phyloP scores from a whole-genome alignment of 805 yeast species.

The Candida easanensis region DNA sequence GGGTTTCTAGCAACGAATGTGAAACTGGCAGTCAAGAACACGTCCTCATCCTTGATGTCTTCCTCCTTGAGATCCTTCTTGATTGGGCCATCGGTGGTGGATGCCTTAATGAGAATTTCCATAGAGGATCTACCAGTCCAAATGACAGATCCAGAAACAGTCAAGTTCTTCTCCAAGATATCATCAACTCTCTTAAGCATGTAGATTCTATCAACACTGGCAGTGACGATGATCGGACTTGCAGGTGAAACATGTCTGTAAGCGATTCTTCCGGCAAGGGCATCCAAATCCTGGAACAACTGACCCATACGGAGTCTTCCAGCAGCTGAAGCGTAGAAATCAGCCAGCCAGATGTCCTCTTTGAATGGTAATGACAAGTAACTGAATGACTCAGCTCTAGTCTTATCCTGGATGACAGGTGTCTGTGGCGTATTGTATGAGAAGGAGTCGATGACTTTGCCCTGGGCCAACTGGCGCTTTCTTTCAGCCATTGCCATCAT shows the following conservation, averaged over 20 bases:
- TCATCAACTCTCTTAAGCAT: slow-evolving; percentile 83
- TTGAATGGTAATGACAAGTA: slow-evolving; percentile 76
- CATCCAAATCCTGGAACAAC: slow-evolving; percentile 89
- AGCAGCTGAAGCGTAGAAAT: slow-evolving; percentile 82
- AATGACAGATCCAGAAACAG: slow-evolving; percentile 86
- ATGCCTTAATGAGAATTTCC: slow-evolving; percentile 92
- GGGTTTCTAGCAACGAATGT: slow-evolving; percentile 97
- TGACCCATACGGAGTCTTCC: slow-evolving; percentile 94
- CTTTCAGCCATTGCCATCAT: slow-evolving; percentile 77
- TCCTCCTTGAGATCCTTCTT: slow-evolving; percentile 55
- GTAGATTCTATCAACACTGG: slow-evolving; percentile 88
- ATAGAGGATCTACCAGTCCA: slow-evolving; percentile 95
- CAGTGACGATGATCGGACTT: slow-evolving; percentile 93
- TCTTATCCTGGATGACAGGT: slow-evolving; percentile 65
- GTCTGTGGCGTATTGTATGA: slow-evolving; percentile 72
- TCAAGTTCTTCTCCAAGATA: slow-evolving; percentile 68
- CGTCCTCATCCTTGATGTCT: slow-evolving; percentile 59
- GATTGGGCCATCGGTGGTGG: slow-evolving; percentile 58
- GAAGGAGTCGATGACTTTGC: slow-evolving; percentile 67
- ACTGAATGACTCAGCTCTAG: slow-evolving; percentile 74
- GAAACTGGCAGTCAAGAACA: slow-evolving; percentile 84
- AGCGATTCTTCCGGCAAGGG: slow-evolving; percentile 91
- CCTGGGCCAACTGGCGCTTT: slow-evolving; percentile 65
- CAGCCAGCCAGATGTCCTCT: slow-evolving; percentile 78
- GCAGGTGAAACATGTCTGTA: slow-evolving; percentile 94